A percentile compares a stretch with the other conserved stretches of the same genome.
Evolutionary conservation across 2,329 filamentous ascomycete species (phyloP).

Genomic region (Nigrospora sphaerica): DNA sequence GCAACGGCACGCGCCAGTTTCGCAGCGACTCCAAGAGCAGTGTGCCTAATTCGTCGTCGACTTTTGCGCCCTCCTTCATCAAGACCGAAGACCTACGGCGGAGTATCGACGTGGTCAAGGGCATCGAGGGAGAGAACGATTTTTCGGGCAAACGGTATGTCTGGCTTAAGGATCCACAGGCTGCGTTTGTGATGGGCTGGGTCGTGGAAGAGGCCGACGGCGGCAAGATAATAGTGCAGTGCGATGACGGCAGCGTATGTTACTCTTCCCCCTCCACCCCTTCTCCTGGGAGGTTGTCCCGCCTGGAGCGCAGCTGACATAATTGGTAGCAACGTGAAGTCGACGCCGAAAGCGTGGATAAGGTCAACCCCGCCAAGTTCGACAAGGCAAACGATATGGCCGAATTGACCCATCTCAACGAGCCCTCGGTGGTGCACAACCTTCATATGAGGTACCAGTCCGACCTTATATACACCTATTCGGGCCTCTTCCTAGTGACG

Average conservation of each 20-base stretch:
- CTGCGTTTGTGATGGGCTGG: slow-evolving; percentile 88
- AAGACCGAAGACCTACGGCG: slow-evolving; percentile 71
- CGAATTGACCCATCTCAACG: slow-evolving; percentile 94
- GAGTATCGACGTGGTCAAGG: slow-evolving; percentile 49
- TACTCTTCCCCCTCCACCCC: neutral
- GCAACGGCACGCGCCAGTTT: slow-evolving; percentile 28
- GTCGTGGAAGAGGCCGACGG: slow-evolving; percentile 73
- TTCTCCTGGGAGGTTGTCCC: too few species aligned
- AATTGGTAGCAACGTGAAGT: slow-evolving; percentile 70
- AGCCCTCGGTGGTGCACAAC: slow-evolving; percentile 96
- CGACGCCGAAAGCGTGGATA: slow-evolving; percentile 83
- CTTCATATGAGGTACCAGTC: slow-evolving; percentile 90
- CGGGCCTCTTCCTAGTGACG: slow-evolving; percentile 90
- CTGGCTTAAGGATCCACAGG: slow-evolving; percentile 83
- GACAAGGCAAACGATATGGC: slow-evolving; percentile 99
- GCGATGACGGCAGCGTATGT: slow-evolving; percentile 82
- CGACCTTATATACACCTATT: slow-evolving; percentile 97
- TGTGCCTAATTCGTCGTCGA: slow-evolving; percentile 63
- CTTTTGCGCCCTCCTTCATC: slow-evolving; percentile 95
- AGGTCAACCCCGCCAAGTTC: slow-evolving; percentile 98
- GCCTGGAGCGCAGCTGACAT: neutral
- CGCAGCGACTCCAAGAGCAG: slow-evolving; percentile 58
- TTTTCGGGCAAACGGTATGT: slow-evolving; percentile 98
- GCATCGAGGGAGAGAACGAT: slow-evolving; percentile 95
- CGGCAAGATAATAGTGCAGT: slow-evolving; percentile 75